Base-by-base conservation (phyloP, 2,329 filamentous ascomycete species). In the Fusarium albidum region DNA sequence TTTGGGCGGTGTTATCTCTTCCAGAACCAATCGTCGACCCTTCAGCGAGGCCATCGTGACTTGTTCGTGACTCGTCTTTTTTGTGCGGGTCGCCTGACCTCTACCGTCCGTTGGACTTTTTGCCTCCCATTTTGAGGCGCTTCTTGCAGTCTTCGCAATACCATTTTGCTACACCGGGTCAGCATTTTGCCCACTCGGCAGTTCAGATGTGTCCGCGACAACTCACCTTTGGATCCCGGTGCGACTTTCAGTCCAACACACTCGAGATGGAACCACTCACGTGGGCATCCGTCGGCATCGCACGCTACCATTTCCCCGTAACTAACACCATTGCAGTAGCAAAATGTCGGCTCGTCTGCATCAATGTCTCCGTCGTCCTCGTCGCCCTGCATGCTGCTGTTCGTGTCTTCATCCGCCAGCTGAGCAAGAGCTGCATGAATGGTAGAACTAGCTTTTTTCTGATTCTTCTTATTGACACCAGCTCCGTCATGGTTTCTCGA, bases 291-390 rank as follows among this genome's bases (percentile, higher is more conserved):
- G 53, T 88, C 83, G 8, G 85, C 86, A 69, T 93, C 90, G 68
- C 90, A 93, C 3, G 88, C 90, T 35, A 93, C 89, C 90, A 93
- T 93, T 74, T 91, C 89, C 15, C 90, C 90, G 68, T 92, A 93
- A 66, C 89, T 92, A 48, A 92, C 86, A 40, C 87, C 83, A 64
- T 92, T 89, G 71, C 90, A 92, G 73, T 91, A 91, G 72, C 90
- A 92, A 71, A 93, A 93, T 12, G 85, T 80, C 31, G 86, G 88
- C 69, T 93, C 90, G 59, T 90, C 85, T 5, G 82, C 84, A 55
- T 89, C 87, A 31, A 89, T 85, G 8, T 86, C 85, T 11, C 85
- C 87, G 12, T 75, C 75, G 9, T 75, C 75, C 7, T 73, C 72
- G 6, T 75, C 73, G 12, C 55, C 68, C 43, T 75, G 75, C 49